A percentile compares a stretch with the other conserved stretches of the same genome.
Conservation (phyloP, 805 yeast species). For the Kuraishia piskuri region DNA sequence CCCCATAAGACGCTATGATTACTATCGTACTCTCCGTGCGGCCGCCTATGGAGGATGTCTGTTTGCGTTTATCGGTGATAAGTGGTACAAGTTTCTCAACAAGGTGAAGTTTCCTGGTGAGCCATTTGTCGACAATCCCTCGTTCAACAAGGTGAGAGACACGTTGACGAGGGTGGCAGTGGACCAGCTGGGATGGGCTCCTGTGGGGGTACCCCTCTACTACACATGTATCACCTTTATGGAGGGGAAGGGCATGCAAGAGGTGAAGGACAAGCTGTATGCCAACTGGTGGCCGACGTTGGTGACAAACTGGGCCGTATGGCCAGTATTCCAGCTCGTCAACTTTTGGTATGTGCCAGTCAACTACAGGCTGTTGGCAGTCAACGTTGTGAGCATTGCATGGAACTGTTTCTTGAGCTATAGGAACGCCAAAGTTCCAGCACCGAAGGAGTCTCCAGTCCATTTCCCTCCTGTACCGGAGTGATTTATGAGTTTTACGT, state of each 20-base stretch:
- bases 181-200: conserved; percentile 77
- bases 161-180: conserved; percentile 44
- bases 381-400: conserved; percentile 61
- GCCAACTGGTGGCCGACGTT: conserved; percentile 61
- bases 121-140: conserved; percentile 4
- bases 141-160: conserved; percentile 17
- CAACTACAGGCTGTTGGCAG: conserved; percentile 57
- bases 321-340: conserved; percentile 82
- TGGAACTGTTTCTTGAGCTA: conserved; percentile 80
- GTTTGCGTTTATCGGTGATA: conserved; percentile 69
- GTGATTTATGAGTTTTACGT: conserved; percentile 8
- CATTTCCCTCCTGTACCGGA: conserved; percentile 32
- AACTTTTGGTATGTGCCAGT: conserved; percentile 76
- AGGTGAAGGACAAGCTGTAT: conserved; percentile 32
- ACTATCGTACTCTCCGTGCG: conserved; percentile 51
- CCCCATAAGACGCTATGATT: conserved; percentile 30
- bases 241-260: conserved; percentile 40
- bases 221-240: conserved; percentile 57
- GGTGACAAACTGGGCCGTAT: conserved; percentile 69
- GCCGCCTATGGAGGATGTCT: conserved; percentile 61
- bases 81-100: conserved; percentile 54
- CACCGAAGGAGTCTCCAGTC: conserved; percentile 17
- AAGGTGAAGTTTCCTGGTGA: conserved; percentile 29
- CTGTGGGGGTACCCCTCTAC: conserved; percentile 67
- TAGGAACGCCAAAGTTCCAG: conserved; percentile 34